Base-by-base conservation (phyloP, 2,329 filamentous ascomycete species). In the Pezicula radicicola region DNA sequence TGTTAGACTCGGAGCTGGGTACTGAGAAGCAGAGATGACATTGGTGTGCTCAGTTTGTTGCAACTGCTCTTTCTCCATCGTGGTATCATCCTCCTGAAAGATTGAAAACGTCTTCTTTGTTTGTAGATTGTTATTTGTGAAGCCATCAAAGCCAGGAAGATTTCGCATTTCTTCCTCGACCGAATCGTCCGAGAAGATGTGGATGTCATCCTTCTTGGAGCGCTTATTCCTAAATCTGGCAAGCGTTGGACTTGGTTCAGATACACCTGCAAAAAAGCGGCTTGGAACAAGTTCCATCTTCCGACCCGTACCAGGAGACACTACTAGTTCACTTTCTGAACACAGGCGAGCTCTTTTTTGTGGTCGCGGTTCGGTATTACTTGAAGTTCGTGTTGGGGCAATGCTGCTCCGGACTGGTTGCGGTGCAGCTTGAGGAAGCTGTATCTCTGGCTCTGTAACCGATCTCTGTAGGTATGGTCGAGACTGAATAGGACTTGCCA, bases 171-270 rank as follows among this genome's bases (percentile, higher is more conserved):
- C 74, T 28, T 77, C 74, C 54, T 79, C 75, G 25, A 76, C 68
- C 4, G 73, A 69, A 55, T 79, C 76, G 58, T 81, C 78, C 1
- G 77, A 80, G 59, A 75, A 80, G 4, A 81, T 72, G 21, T 70
- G 72, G 51, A 80, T 66, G 8, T 68, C 67, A 13, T 72, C 69
- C 50, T 72, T 71, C 49, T 72, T 73, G 18, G 66, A 63, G 57
- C 71, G 72, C 54, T 72, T 75, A 16, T 53, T 71, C 40, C 66
- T 64, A 36, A 52, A 36, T 63, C 58, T 58, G 68, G 71, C 49
- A 13, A 66, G 65, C 39, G 67, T 72, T 21, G 73, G 71, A 53
- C 71, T 77, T 33, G 63, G 59, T 37, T 72, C 66, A 30, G 63
- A 53, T 3, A 50, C 46, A 19, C 63, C 48, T 16, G 64, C 55